These are phyloP conservation scores for Fusarium napiforme DNA, from an alignment of 2,329 filamentous ascomycete species.

Conservation along the genomic window DNA sequence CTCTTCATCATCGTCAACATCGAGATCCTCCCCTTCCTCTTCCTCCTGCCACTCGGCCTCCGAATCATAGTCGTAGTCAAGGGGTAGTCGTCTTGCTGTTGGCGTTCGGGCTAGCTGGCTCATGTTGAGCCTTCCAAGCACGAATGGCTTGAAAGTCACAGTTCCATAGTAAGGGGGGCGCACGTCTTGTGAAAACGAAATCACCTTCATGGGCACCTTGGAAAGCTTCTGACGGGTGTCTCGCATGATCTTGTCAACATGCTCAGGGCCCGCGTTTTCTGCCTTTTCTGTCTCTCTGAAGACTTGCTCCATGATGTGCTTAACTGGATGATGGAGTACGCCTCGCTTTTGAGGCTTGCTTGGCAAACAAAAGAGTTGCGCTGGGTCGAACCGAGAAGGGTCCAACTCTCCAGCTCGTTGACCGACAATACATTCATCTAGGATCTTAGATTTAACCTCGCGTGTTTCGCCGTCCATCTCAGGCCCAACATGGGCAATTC, in stretches of 20 bases:
- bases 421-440: conserved; percentile 64
- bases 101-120: conserved; percentile 65
- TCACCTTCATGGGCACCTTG: conserved; percentile 70
- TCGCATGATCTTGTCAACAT: conserved; percentile 48
- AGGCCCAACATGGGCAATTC: conserved; percentile 71
- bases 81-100: conserved; percentile 64
- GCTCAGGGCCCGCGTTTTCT: conserved; percentile 51
- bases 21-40: conserved; percentile 74
- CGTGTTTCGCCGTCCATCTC: conserved; percentile 68
- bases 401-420: conserved; percentile 56
- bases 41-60: conserved; percentile 90
- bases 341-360: conserved; percentile 57
- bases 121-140: conserved; percentile 58
- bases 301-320: conserved; percentile 68
- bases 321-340: conserved; percentile 63
- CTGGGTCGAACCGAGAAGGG: conserved; percentile 56
- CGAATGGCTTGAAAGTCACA: conserved; percentile 68
- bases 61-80: conserved; percentile 86
- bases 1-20: conserved; percentile 74
- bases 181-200: conserved; percentile 72
- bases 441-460: conserved; percentile 59
- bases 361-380: conserved; percentile 59
- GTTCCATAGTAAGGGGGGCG: conserved; percentile 79
- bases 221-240: conserved; percentile 56
- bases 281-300: conserved; percentile 59